Conservation (phyloP, 176 grass and related monocot genomes). For the sorghum (Sorghum bicolor) region Sorghum_bicolor_NCBIv3 NC_012873.2:50050501-50051000, state of each 20-base stretch:
- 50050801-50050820: not conserved
- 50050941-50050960: too few species aligned
- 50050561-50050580: not conserved
- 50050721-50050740: not conserved
- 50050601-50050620: not conserved
- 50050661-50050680: not conserved
- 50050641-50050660: not conserved
- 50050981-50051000: not conserved
- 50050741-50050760: not conserved
- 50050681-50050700: not conserved
- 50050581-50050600: not conserved
- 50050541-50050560: too few species aligned
- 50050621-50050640: not conserved
- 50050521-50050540: too few species aligned
- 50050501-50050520: too few species aligned
- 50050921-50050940: not conserved
- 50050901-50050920: not conserved
- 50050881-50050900: too few species aligned
- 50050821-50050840: not conserved
- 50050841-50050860: not conserved
- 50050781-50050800: too few species aligned
- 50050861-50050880: not conserved
- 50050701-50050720: not conserved
- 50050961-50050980: too few species aligned
- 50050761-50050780: too few species aligned